Percentiles rank a stretch among this genome's conserved stretches.
phyloP scores from a whole-genome alignment of 495 filamentous ascomycete species.

The Lentithecium fluviatile region DNA sequence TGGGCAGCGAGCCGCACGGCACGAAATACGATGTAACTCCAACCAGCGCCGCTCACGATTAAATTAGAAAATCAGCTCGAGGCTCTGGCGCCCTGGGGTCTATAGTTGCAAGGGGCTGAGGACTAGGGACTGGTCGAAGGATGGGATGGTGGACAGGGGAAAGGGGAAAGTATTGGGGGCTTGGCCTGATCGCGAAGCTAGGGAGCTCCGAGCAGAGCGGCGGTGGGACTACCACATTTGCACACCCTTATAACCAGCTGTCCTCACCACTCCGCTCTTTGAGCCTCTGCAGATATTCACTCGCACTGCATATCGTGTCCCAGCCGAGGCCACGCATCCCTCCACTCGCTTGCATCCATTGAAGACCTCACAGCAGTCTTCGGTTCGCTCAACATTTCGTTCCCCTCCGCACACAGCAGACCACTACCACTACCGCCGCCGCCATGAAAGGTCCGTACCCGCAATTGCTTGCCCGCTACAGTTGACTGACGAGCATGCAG shows the following conservation, averaged over 20 bases:
- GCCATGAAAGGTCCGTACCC: constrained; percentile 35
- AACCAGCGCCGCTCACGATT: constrained; percentile 2
- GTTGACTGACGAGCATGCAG: constrained; percentile 49
- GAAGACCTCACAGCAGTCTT: constrained; percentile 18
- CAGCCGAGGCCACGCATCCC: neutral
- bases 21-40: constrained; percentile 20
- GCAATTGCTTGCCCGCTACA: neutral
- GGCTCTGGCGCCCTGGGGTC: neutral
- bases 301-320: neutral
- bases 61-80: constrained; percentile 28
- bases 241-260: constrained; percentile 29
- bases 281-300: constrained; percentile 4
- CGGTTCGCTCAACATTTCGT: neutral
- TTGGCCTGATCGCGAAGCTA: constrained; percentile 22
- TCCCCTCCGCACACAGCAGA: neutral
- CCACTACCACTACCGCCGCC: constrained; percentile 14
- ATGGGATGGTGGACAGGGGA: constrained; percentile 1
- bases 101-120: constrained; percentile 19
- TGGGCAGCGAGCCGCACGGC: constrained; percentile 1
- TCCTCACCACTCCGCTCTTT: constrained; percentile 25
- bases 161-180: constrained; percentile 18
- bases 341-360: neutral
- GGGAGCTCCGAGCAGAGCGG: constrained; percentile 28
- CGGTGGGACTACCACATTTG: constrained; percentile 8
- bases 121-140: neutral